A percentile compares a stretch with the other conserved stretches of the same genome.
Evolutionary conservation across 2,329 filamentous ascomycete species (phyloP).

Genomic region (Cercospora canescens): DNA sequence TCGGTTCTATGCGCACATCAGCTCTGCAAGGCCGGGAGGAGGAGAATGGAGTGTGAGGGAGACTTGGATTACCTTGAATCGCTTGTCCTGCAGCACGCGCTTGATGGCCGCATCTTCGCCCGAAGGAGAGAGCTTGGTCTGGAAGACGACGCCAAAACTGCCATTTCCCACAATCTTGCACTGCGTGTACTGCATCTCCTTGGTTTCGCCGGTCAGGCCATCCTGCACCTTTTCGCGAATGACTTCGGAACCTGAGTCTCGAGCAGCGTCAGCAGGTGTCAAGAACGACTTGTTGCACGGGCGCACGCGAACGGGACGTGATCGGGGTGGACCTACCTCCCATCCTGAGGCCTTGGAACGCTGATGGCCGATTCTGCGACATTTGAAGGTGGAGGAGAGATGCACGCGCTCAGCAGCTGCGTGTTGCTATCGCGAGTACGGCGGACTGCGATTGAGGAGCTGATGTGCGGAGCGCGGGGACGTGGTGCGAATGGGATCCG

Average conservation of each 20-base stretch:
- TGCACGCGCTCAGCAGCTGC: conserved; percentile 22
- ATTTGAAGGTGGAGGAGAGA: conserved; percentile 51
- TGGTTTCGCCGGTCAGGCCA: conserved; percentile 92
- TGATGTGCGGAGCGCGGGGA: conserved; percentile 40
- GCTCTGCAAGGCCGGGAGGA: conserved; percentile 31
- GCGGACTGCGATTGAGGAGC: conserved; percentile 47
- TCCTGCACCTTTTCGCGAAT: conserved; percentile 99
- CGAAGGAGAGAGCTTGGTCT: conserved; percentile 96
- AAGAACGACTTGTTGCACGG: not conserved
- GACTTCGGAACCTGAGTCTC: conserved; percentile 65
- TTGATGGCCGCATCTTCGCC: conserved; percentile 99
- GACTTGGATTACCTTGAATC: conserved; percentile 77
- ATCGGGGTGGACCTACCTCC: conserved; percentile 69
- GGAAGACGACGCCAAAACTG: conserved; percentile 97
- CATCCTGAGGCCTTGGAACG: conserved; percentile 89
- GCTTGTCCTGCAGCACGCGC: conserved; percentile 96
- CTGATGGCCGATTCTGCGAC: conserved; percentile 89
- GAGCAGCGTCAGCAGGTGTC: conserved; percentile 3
- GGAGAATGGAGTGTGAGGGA: not conserved
- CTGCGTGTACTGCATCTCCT: conserved; percentile 96
- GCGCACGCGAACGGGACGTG: not conserved
- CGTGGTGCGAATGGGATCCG: conserved; percentile 51
- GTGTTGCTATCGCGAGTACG: conserved; percentile 42
- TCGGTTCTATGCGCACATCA: conserved; percentile 68
- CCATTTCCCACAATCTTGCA: conserved; percentile 99